Conservation (phyloP, 306 rosid species). For the Hippophae rhamnoides region DNA sequence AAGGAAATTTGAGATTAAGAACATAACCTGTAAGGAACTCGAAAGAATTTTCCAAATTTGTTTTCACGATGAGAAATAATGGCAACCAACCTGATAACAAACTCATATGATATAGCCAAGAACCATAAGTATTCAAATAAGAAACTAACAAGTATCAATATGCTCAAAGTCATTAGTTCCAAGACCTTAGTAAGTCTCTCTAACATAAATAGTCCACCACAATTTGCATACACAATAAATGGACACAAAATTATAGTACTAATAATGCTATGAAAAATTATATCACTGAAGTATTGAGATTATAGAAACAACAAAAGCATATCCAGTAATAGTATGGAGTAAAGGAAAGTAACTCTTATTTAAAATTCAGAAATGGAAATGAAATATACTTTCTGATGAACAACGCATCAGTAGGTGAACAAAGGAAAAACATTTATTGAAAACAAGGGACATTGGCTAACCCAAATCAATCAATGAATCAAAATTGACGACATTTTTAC, state of each 20-base stretch:
- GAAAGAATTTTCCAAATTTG: too few relatives aligned
- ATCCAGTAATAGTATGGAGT: neutral
- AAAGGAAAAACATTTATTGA: neutral
- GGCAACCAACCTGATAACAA: neutral
- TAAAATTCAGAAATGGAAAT: neutral
- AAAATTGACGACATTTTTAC: conserved; percentile 2
- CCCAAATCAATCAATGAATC: neutral
- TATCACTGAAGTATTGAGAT: neutral
- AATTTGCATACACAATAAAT: neutral
- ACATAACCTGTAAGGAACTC: too few relatives aligned
- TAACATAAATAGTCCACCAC: neutral
- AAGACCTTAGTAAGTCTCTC: neutral
- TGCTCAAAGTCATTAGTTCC: neutral
- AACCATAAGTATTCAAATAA: neutral
- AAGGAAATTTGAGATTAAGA: neutral
- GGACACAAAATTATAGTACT: neutral
- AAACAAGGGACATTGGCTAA: neutral
- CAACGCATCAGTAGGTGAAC: neutral
- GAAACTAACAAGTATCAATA: neutral
- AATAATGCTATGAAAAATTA: neutral
- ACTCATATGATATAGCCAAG: neutral
- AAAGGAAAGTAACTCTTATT: neutral
- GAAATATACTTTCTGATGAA: too few relatives aligned
- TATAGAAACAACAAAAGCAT: neutral
- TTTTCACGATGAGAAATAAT: neutral